Conservation (phyloP, 1,284 basidiomycete species). For the Prillingera fragicola region DNA sequence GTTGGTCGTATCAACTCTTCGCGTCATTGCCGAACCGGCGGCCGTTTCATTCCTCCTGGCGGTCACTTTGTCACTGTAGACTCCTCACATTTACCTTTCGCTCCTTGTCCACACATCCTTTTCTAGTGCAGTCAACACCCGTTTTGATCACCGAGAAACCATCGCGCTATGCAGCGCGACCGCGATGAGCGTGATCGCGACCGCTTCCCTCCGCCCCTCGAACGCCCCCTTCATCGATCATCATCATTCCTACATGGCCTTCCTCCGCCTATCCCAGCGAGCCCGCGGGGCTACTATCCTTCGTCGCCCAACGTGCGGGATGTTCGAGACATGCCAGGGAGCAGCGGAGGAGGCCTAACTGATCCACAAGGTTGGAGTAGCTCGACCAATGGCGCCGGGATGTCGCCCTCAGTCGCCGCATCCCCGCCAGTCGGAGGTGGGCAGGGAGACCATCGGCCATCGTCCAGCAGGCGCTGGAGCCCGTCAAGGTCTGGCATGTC, state of each 20-base stretch:
- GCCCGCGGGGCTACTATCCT: conserved; percentile 12
- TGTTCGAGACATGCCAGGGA: neutral
- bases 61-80: neutral
- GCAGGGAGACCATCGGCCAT: neutral
- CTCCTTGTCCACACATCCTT: neutral
- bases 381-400: conserved; percentile 6
- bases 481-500: too few relatives aligned
- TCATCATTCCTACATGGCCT: conserved; percentile 19
- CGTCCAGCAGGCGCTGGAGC: conserved; percentile 6
- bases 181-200: conserved; percentile 7
- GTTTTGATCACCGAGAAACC: neutral
- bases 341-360: conserved; percentile 16
- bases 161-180: conserved; percentile 6
- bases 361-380: conserved; percentile 21
- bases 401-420: conserved; percentile 8
- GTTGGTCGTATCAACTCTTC: too few relatives aligned
- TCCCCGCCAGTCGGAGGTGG: conserved; percentile 8
- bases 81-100: neutral
- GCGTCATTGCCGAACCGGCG: too few relatives aligned
- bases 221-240: neutral
- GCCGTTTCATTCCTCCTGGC: too few relatives aligned
- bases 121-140: neutral
- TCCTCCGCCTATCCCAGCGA: conserved; percentile 13
- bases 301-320: conserved; percentile 14
- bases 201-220: conserved; percentile 1